Conservation (phyloP, 768 basidiomycete species). For the Wakefieldia striispora region DNA sequence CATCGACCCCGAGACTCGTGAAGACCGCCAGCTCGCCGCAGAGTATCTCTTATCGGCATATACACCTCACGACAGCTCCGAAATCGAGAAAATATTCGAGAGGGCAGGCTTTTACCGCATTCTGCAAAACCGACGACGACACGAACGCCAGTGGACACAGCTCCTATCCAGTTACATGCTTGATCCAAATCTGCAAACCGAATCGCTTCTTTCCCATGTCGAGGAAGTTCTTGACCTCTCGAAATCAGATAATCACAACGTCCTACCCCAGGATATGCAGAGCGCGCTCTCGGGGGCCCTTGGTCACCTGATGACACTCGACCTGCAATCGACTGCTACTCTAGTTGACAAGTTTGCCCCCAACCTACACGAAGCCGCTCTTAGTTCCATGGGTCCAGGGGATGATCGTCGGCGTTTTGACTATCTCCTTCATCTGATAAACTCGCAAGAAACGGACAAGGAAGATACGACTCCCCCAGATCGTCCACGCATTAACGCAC, state of each 20-base stretch:
- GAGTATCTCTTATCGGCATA: slow-evolving; percentile 93
- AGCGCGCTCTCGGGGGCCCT: slow-evolving; percentile 56
- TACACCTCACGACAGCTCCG: slow-evolving; percentile 75
- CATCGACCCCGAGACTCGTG: slow-evolving; percentile 70
- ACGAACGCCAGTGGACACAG: slow-evolving; percentile 72
- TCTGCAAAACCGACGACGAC: slow-evolving; percentile 74
- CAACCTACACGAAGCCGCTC: slow-evolving; percentile 58
- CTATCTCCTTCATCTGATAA: slow-evolving; percentile 76
- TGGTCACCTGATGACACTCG: slow-evolving; percentile 58
- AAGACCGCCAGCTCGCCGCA: slow-evolving; percentile 92
- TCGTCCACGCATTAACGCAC: slow-evolving; percentile 45
- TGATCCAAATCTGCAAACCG: slow-evolving; percentile 60
- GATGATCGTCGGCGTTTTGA: slow-evolving; percentile 58
- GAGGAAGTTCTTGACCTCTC: slow-evolving; percentile 58
- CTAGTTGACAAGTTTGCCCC: slow-evolving; percentile 73
- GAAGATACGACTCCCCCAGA: slow-evolving; percentile 33
- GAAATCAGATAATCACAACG: slow-evolving; percentile 44
- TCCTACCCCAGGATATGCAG: slow-evolving; percentile 55
- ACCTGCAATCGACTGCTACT: slow-evolving; percentile 64
- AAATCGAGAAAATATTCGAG: slow-evolving; percentile 68
- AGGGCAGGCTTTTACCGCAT: slow-evolving; percentile 90
- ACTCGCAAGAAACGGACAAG: slow-evolving; percentile 43
- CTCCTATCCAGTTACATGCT: slow-evolving; percentile 72
- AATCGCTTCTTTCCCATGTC: slow-evolving; percentile 64
- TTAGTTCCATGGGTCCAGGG: slow-evolving; percentile 46